Conservation (phyloP, 2,329 filamentous ascomycete species). For the Verticillium albo-atrum region DNA sequence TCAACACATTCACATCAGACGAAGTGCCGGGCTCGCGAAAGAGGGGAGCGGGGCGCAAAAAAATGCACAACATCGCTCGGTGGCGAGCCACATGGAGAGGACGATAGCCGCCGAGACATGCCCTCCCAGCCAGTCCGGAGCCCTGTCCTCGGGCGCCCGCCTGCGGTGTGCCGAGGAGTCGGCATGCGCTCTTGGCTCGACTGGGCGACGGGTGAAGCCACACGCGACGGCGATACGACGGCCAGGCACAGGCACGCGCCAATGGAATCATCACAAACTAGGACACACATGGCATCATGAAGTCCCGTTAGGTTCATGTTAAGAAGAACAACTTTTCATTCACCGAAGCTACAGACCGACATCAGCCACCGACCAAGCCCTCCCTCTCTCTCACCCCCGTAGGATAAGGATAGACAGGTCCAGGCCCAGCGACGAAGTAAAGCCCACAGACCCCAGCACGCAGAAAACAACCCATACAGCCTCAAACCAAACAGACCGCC, state of each 20-base stretch:
- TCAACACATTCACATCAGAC: background rate
- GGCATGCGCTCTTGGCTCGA: background rate
- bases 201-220: background rate
- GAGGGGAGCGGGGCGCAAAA: background rate
- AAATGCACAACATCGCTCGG: background rate
- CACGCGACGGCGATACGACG: background rate
- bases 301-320: too few species aligned
- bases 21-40: background rate
- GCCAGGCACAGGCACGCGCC: background rate
- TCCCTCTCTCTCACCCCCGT: background rate
- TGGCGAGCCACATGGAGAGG: background rate
- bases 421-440: background rate
- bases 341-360: background rate
- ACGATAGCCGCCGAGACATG: background rate
- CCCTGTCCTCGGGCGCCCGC: background rate
- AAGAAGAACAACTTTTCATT: background rate
- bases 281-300: background rate
- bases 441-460: background rate
- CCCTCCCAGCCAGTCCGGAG: background rate
- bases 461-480: background rate
- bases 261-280: background rate
- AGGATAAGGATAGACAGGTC: background rate
- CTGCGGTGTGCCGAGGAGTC: background rate
- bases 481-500: constrained; percentile 7
- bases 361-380: background rate